Evolutionary conservation across 2,329 filamentous ascomycete species (phyloP).

Genomic region (Polychaeton citri): DNA sequence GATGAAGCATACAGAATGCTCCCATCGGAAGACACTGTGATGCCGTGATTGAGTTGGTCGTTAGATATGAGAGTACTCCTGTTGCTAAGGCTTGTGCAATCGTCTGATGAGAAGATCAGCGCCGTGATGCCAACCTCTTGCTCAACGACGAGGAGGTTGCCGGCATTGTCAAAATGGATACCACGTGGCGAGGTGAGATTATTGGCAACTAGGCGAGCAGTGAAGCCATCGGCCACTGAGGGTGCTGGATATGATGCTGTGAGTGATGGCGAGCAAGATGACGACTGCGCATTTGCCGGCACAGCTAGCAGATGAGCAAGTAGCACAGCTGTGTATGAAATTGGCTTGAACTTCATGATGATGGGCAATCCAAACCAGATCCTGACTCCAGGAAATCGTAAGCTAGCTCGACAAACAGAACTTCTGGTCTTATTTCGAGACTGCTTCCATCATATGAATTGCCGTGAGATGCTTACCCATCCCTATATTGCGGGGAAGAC

Average conservation of each 20-base stretch:
- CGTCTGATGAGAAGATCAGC: slow-evolving; percentile 10
- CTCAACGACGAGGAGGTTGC: slow-evolving; percentile 38
- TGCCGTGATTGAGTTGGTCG: slow-evolving; percentile 36
- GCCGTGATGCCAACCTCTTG: slow-evolving; percentile 16
- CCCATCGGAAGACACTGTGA: slow-evolving; percentile 34
- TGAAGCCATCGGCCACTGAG: slow-evolving; percentile 29
- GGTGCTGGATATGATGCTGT: slow-evolving; percentile 25
- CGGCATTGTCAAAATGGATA: slow-evolving; percentile 34
- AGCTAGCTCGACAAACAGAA: too few species aligned
- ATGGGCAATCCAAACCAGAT: too few species aligned
- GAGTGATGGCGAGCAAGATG: slow-evolving; percentile 23
- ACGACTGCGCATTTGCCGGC: slow-evolving; percentile 5
- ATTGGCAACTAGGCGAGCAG: slow-evolving; percentile 32
- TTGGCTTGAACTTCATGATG: too few species aligned
- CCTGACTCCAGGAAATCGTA: too few species aligned
- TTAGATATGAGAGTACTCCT: slow-evolving; percentile 15
- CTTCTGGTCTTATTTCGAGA: too few species aligned
- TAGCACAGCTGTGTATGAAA: too few species aligned
- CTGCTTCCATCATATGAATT: too few species aligned
- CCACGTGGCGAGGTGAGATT: slow-evolving; percentile 31
- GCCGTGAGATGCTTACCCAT: too few species aligned
- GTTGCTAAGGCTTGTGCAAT: slow-evolving; percentile 12
- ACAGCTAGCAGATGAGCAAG: too few species aligned
- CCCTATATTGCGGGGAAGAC: too few species aligned
- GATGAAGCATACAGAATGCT: slow-evolving; percentile 43